Conservation (phyloP, 805 yeast genomes). For the Osmozyma mogii region DNA sequence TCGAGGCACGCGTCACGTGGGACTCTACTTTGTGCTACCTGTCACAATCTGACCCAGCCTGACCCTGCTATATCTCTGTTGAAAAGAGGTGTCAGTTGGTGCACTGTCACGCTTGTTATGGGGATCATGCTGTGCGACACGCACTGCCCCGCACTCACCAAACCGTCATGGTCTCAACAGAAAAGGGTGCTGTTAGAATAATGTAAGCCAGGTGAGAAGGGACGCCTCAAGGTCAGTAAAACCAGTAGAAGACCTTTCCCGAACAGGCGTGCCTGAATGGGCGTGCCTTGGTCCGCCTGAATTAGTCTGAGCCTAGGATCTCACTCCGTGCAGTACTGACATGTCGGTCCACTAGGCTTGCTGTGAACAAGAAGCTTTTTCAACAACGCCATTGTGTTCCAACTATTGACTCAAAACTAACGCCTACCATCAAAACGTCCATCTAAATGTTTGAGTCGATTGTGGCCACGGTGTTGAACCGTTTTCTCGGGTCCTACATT, state of each 20-base stretch:
- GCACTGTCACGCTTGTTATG: too few relatives aligned
- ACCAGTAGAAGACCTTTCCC: too few relatives aligned
- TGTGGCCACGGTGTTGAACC: slow-evolving; percentile 54
- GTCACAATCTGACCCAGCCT: neutral
- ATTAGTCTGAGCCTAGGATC: neutral
- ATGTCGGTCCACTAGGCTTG: neutral
- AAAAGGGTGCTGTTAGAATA: too few relatives aligned
- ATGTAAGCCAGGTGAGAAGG: too few relatives aligned
- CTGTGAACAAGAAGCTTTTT: neutral
- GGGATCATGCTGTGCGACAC: too few relatives aligned
- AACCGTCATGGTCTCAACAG: too few relatives aligned
- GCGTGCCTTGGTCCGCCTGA: neutral
- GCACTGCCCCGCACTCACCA: too few relatives aligned
- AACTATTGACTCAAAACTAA: neutral
- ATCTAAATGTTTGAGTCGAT: slow-evolving; percentile 53
- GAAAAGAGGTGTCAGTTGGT: too few relatives aligned
- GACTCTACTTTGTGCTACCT: neutral
- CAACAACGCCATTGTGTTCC: neutral
- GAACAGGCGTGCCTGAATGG: neutral
- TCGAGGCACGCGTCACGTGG: too few relatives aligned
- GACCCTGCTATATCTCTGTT: too few relatives aligned
- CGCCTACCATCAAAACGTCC: neutral
- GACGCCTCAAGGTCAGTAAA: too few relatives aligned
- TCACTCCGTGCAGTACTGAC: neutral
- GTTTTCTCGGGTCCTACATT: slow-evolving; percentile 66